Conservation (phyloP, 495 filamentous ascomycete genomes). For the Aspergillus affinis region DNA sequence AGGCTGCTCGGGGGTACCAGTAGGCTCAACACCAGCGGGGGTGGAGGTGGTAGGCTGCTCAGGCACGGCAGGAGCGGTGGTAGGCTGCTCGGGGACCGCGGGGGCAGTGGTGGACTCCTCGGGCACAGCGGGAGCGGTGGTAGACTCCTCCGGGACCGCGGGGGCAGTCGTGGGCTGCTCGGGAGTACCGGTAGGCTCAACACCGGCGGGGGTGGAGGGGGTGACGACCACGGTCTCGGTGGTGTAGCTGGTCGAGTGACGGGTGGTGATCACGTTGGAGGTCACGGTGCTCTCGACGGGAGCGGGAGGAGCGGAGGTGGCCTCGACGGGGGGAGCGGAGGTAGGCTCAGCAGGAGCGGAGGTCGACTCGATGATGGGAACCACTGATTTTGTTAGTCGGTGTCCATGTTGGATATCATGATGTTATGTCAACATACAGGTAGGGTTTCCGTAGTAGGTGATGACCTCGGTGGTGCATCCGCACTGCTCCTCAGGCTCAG, state of each 20-base stretch:
- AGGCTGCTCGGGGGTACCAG: not conserved
- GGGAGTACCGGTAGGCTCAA: constrained; percentile 4
- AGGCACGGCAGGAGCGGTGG: too few relatives aligned
- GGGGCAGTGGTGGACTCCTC: not conserved
- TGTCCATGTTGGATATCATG: not conserved
- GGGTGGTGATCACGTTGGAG: constrained; percentile 24
- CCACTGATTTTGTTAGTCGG: constrained; percentile 17
- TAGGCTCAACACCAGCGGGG: too few relatives aligned
- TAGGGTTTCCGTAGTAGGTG: constrained; percentile 57
- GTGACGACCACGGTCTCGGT: constrained; percentile 36
- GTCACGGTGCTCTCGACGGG: constrained; percentile 27
- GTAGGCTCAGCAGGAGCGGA: not conserved
- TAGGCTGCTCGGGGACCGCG: too few relatives aligned
- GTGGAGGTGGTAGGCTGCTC: too few relatives aligned
- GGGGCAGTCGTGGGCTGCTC: not conserved
- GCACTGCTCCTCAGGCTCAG: constrained; percentile 46
- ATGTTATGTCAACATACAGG: constrained; percentile 43
- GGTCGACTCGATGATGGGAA: constrained; percentile 22
- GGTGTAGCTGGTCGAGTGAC: constrained; percentile 41
- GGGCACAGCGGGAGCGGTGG: too few relatives aligned
- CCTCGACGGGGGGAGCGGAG: constrained; percentile 18
- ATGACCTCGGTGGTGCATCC: constrained; percentile 70
- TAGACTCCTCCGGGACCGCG: too few relatives aligned
- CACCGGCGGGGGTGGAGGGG: constrained; percentile 29
- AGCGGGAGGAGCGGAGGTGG: constrained; percentile 19